Base-by-base conservation (phyloP, 2,329 filamentous ascomycete genomes). In the Chaetomium olivaceum region DNA sequence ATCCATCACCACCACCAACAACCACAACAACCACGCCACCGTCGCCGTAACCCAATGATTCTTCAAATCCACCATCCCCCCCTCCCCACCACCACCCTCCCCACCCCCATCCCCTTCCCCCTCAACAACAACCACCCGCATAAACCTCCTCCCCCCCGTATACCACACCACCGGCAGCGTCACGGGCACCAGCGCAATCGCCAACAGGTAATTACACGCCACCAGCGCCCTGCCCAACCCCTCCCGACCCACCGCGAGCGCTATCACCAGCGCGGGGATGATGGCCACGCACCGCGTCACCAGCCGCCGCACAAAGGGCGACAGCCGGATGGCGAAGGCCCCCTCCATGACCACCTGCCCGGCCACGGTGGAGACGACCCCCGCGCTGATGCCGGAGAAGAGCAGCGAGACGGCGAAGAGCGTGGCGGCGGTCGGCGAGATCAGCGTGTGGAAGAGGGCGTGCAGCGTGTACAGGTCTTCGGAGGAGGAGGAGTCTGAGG, bases 401-500 rank as follows among this genome's bases (percentile, higher is more conserved):
- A 91, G 81, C 1, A 91, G 78, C 0, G 89, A 89, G 11, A 91
- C 78, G 1, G 88, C 89, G 66, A 91, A 92, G n/a, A 91, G 79
- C 0, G 87, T 87, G 0, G 91, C 93, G 0, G 92, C 93, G 0
- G 85, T 90, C 0, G 89, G 87, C 0, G 90, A 87, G 60, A 97
- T 87, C 62, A 86, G 89, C 0, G 77, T 73, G 0, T 87, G 84
- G 0, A 97, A 85, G 3, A 97, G 81, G 46, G 83, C 77, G 77
- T 97, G 89, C 71, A 97, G 96, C 43, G 87, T 88, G 73, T 96
- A 97, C 50, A 97, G 89, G 73, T 95, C 71, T 2, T 85, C 82
- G 0, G 82, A 74, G 50, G n/a, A 4, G 21, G 31, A 31, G n/a
- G 3, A 77, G 1, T 27, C 23, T 29, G 23, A 29, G 11, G 50